Evolutionary conservation across 2,329 filamentous ascomycete species (phyloP).

Genomic region (Cercospora canescens): DNA sequence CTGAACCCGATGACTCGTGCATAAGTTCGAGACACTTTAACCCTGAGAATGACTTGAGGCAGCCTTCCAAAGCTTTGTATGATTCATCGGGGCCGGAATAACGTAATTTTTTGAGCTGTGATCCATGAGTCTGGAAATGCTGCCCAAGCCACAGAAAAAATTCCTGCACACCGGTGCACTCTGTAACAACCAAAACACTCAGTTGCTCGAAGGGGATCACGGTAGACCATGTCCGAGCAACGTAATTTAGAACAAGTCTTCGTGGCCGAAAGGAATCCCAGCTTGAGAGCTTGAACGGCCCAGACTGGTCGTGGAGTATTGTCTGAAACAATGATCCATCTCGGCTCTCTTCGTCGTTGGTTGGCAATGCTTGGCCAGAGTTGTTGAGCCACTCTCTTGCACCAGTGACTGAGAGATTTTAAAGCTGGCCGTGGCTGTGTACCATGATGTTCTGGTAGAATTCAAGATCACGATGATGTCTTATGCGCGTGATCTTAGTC

Average conservation of each 20-base stretch:
- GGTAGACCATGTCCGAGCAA: neutral
- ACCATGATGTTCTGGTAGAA: neutral
- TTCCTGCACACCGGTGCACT: neutral
- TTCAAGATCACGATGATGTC: neutral
- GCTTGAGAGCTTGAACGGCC: no score
- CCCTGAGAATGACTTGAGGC: neutral
- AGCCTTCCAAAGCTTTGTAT: neutral
- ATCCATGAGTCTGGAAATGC: neutral
- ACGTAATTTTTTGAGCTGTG: neutral
- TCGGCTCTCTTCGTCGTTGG: neutral
- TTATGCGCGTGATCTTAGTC: neutral
- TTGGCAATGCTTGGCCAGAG: neutral
- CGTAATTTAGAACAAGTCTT: no score
- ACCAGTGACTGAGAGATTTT: neutral
- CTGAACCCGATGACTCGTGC: neutral
- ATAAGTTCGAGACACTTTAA: neutral
- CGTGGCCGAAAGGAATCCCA: no score
- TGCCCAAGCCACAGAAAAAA: neutral
- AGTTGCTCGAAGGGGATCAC: neutral
- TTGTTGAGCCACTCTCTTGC: neutral
- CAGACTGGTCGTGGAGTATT: no score
- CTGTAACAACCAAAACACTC: neutral
- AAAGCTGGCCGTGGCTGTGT: neutral
- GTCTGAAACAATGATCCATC: no score
- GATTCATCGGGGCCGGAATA: neutral